phyloP scores from a whole-genome alignment of 306 rosid genomes.

The Prunus fruticosa region DNA sequence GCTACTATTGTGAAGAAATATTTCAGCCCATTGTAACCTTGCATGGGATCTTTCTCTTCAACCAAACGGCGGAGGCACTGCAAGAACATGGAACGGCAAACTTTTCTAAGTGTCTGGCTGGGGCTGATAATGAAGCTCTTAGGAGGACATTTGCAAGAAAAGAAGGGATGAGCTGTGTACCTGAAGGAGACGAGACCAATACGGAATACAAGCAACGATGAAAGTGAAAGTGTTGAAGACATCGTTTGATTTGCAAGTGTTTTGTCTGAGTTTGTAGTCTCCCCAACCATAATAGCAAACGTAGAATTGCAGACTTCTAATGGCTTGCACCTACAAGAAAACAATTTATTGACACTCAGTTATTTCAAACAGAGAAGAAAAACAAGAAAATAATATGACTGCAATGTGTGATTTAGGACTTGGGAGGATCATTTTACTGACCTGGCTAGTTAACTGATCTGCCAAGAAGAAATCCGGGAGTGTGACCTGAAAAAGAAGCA shows the following conservation, averaged over 20 bases:
- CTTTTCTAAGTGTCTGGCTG: too few species aligned
- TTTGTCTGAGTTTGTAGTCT: slow-evolving; percentile 44
- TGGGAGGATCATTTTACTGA: slow-evolving; percentile 1
- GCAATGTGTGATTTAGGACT: neutral
- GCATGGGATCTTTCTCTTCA: slow-evolving; percentile 62
- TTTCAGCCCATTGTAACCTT: slow-evolving; percentile 59
- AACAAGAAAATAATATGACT: neutral
- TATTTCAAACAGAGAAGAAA: neutral
- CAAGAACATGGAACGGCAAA: too few species aligned
- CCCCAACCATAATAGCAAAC: slow-evolving; percentile 72
- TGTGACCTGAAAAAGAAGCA: slow-evolving; percentile 43
- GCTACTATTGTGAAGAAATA: slow-evolving; percentile 61
- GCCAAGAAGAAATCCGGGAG: slow-evolving; percentile 75
- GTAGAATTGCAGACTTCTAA: slow-evolving; percentile 65
- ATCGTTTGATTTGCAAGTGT: slow-evolving; percentile 24
- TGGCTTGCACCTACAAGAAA: slow-evolving; percentile 53
- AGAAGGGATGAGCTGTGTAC: slow-evolving; percentile 12
- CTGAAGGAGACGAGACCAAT: slow-evolving; percentile 63
- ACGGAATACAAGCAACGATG: slow-evolving; percentile 54
- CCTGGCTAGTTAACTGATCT: slow-evolving; percentile 80
- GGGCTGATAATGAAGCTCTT: too few species aligned
- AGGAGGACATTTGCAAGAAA: neutral
- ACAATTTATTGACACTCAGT: neutral
- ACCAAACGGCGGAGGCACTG: slow-evolving; percentile 59
- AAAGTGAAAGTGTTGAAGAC: slow-evolving; percentile 46